These are phyloP conservation scores for Hibiscus tridactylites DNA, from an alignment of 345 rosid species.

Conservation along the genomic window DNA sequence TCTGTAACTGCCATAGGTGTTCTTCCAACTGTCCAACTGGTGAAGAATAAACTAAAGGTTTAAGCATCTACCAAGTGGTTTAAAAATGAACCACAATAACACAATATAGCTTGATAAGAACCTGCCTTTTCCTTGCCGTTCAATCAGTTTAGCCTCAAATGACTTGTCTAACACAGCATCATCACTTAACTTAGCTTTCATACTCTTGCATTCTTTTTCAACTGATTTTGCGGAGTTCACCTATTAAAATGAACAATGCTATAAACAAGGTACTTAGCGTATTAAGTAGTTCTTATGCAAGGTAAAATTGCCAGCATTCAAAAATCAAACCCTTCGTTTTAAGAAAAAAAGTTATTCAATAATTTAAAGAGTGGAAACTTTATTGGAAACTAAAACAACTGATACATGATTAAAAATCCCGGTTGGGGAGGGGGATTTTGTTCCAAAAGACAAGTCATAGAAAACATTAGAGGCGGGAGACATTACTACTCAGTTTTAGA, in stretches of 20 bases:
- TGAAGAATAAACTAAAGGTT: conserved; percentile 2
- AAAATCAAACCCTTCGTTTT: background rate
- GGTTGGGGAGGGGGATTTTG: background rate
- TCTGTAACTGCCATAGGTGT: conserved; percentile 39
- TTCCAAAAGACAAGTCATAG: background rate
- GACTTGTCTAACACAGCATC: conserved; percentile 58
- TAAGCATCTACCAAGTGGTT: background rate
- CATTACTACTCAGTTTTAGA: background rate
- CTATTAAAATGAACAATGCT: conserved; percentile 28
- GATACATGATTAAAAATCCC: too few relatives aligned
- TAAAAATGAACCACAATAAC: background rate
- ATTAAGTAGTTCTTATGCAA: background rate
- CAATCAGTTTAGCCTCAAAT: conserved; percentile 65
- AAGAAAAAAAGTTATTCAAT: background rate
- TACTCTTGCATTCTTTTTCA: conserved; percentile 65
- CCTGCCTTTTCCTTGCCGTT: conserved; percentile 62
- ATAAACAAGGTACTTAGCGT: background rate
- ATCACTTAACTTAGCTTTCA: conserved; percentile 59
- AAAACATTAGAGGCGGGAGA: background rate
- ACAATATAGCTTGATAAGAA: conserved; percentile 3
- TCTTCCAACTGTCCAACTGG: conserved; percentile 63
- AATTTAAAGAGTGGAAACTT: background rate
- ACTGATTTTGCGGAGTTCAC: conserved; percentile 68
- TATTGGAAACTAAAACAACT: background rate
- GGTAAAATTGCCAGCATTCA: background rate